Evolutionary conservation across 2,329 filamentous ascomycete genomes (phyloP).

Genomic region (Ceratocystis lukuohia): DNA sequence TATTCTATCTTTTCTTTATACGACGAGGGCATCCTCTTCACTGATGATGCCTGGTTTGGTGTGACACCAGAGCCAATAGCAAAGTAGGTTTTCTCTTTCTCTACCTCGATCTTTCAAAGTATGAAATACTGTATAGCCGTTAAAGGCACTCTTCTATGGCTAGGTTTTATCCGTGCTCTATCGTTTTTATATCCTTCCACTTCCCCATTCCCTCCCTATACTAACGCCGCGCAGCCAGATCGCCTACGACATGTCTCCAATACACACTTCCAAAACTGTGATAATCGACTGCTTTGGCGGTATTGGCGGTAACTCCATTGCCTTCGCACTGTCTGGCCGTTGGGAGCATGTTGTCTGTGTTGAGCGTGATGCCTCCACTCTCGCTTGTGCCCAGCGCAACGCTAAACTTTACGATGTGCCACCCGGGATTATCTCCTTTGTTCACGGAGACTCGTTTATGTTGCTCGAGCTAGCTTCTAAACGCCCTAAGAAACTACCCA

Average conservation of each 20-base stretch:
- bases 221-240: conserved; percentile 45
- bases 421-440: conserved; percentile 62
- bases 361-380: conserved; percentile 65
- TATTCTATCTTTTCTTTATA: conserved; percentile 80
- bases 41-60: conserved; percentile 90
- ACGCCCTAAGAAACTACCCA: conserved; percentile 28
- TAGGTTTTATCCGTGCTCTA: neutral
- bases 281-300: conserved; percentile 85
- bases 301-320: conserved; percentile 85
- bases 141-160: too few relatives aligned
- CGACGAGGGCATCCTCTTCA: conserved; percentile 78
- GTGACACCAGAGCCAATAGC: conserved; percentile 91
- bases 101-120: neutral
- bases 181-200: neutral
- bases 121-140: too few relatives aligned
- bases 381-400: conserved; percentile 88
- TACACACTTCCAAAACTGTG: conserved; percentile 43
- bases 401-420: conserved; percentile 70
- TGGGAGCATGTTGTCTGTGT: conserved; percentile 82
- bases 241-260: conserved; percentile 53
- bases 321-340: conserved; percentile 68
- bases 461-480: conserved; percentile 22
- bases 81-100: conserved; percentile 39
- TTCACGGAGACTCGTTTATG: conserved; percentile 72
- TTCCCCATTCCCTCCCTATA: neutral